These are phyloP conservation scores for Cadophora sp. DNA, from an alignment of 2,329 filamentous ascomycete genomes.

Conservation along the genomic window DNA sequence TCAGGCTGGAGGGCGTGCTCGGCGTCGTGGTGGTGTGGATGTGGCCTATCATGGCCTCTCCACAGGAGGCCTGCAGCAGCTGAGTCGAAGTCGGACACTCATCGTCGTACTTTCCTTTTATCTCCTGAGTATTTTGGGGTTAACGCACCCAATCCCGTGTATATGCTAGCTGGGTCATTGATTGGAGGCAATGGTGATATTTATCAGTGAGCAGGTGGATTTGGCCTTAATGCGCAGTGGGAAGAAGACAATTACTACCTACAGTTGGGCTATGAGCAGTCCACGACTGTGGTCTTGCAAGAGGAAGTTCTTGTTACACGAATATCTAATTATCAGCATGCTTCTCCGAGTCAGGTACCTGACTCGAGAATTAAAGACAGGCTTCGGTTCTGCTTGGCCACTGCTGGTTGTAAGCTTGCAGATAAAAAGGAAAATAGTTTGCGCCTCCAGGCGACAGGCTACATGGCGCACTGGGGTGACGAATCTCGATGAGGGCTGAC, in stretches of 20 bases:
- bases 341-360: neutral
- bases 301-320: neutral
- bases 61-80: neutral
- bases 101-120: neutral
- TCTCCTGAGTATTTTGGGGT: too few species aligned
- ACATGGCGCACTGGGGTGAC: neutral
- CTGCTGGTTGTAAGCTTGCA: neutral
- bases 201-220: too few species aligned
- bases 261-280: neutral
- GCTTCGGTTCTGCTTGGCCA: too few species aligned
- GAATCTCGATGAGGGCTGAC: slow-evolving; percentile 1
- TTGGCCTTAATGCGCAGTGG: too few species aligned
- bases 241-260: neutral
- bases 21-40: neutral
- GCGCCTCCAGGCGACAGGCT: neutral
- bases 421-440: neutral
- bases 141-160: too few species aligned
- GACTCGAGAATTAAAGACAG: neutral
- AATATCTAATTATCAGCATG: too few species aligned
- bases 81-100: neutral
- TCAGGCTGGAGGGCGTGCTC: too few species aligned
- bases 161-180: too few species aligned
- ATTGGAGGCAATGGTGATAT: too few species aligned
- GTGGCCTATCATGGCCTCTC: neutral
- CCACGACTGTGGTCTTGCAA: neutral